A percentile compares a stretch with the other conserved stretches of the same genome.
Evolutionary conservation across 495 filamentous ascomycete species (phyloP).

Genomic region (Neurospora sp.): DNA sequence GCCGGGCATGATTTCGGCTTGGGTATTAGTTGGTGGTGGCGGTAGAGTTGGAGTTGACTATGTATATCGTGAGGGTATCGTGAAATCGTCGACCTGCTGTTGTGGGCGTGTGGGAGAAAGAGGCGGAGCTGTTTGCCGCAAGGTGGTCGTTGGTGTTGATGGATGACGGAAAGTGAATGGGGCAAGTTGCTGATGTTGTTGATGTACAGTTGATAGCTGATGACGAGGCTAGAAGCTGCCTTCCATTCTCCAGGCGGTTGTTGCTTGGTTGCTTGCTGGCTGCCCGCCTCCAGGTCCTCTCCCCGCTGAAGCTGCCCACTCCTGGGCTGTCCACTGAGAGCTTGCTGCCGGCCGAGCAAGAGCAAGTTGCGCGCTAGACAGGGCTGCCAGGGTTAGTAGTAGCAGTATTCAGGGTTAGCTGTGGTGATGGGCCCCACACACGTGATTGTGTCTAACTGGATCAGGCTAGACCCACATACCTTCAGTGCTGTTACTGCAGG

Average conservation of each 20-base stretch:
- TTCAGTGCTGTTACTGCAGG: not conserved
- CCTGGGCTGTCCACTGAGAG: not conserved
- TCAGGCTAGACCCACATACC: not conserved
- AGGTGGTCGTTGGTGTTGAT: not conserved
- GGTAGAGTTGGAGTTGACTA: not conserved
- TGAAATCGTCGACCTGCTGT: not conserved
- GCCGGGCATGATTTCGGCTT: conserved; percentile 58
- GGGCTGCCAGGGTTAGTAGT: not conserved
- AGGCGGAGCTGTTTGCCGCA: not conserved
- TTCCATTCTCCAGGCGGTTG: conserved; percentile 15
- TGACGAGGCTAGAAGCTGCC: conserved; percentile 33
- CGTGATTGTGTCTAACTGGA: conserved; percentile 13
- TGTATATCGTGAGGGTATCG: not conserved
- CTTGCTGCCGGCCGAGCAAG: not conserved
- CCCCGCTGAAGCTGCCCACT: not conserved
- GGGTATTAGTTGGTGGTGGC: not conserved
- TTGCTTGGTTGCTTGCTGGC: not conserved
- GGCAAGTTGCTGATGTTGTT: conserved; percentile 2
- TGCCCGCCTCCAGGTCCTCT: not conserved
- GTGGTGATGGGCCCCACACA: conserved; percentile 12
- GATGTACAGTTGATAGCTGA: conserved; percentile 20
- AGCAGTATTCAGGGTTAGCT: not conserved
- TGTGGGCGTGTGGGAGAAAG: not conserved
- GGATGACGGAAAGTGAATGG: conserved; percentile 1
- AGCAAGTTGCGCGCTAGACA: not conserved